Evolutionary conservation across 495 filamentous ascomycete genomes (phyloP).

Genomic region (Penicillium steckii): DNA sequence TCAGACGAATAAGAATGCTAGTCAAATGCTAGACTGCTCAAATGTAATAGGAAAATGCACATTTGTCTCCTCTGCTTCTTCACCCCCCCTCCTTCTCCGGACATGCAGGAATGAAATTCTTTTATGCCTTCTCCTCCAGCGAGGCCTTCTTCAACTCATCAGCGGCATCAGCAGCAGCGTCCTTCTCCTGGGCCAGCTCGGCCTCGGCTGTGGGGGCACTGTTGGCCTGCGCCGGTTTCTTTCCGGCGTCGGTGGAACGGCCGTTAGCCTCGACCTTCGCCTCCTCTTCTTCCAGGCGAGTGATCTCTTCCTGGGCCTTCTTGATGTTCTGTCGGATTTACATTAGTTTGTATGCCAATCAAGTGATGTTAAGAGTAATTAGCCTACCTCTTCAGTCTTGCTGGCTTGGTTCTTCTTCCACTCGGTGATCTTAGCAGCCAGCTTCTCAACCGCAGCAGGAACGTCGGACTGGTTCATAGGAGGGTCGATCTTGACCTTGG

Average conservation of each 20-base stretch:
- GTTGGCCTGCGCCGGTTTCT: slow-evolving; percentile 57
- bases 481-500: slow-evolving; percentile 77
- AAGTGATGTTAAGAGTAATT: background rate
- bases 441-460: slow-evolving; percentile 73
- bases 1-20: slow-evolving; percentile 12
- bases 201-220: slow-evolving; percentile 50
- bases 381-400: slow-evolving; percentile 86
- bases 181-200: slow-evolving; percentile 57
- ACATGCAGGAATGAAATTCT: background rate
- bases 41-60: slow-evolving; percentile 11
- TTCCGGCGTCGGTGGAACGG: slow-evolving; percentile 41
- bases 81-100: background rate
- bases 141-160: slow-evolving; percentile 59
- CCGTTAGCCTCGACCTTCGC: slow-evolving; percentile 25
- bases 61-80: background rate
- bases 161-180: slow-evolving; percentile 53
- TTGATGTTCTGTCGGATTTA: slow-evolving; percentile 63
- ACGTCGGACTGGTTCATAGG: slow-evolving; percentile 84
- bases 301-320: slow-evolving; percentile 67
- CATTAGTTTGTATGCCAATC: slow-evolving; percentile 1
- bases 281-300: slow-evolving; percentile 58
- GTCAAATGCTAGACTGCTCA: slow-evolving; percentile 21
- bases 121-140: slow-evolving; percentile 53
- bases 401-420: slow-evolving; percentile 90
- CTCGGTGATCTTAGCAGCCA: slow-evolving; percentile 84